These are phyloP conservation scores for Aspergillus ustus DNA, from an alignment of 2,329 filamentous ascomycete genomes.

Conservation along the genomic window DNA sequence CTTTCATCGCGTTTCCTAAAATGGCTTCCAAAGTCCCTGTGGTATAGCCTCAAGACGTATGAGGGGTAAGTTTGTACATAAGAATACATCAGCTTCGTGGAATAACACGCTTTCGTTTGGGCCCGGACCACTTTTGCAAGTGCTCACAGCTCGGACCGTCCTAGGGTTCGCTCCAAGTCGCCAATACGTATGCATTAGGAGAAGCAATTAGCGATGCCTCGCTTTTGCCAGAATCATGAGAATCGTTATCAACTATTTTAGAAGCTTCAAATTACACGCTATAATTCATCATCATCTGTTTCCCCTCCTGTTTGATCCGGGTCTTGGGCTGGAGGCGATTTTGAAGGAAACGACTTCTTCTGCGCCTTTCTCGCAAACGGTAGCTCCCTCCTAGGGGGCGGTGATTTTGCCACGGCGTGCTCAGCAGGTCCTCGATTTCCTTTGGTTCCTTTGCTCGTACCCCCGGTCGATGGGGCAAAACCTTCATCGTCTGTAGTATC, in stretches of 20 bases:
- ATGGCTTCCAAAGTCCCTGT: constrained; percentile 27
- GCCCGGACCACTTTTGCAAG: constrained; percentile 14
- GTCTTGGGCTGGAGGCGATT: constrained; percentile 16
- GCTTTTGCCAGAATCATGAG: background rate
- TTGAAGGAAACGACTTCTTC: constrained; percentile 8
- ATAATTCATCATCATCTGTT: constrained; percentile 50
- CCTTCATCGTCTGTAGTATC: constrained; percentile 36
- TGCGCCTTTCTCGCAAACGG: constrained; percentile 41
- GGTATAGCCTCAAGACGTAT: constrained; percentile 30
- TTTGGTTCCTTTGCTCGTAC: constrained; percentile 6
- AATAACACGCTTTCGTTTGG: constrained; percentile 4
- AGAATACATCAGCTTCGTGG: constrained; percentile 32
- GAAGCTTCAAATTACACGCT: background rate
- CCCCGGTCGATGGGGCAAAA: background rate
- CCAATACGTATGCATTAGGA: background rate
- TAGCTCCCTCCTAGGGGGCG: constrained; percentile 48
- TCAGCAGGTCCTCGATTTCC: background rate
- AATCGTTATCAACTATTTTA: background rate
- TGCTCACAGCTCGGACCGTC: background rate
- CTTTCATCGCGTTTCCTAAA: constrained; percentile 28
- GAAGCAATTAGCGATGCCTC: too few species aligned
- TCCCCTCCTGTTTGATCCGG: constrained; percentile 38
- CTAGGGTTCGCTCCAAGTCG: background rate
- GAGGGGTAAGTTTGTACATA: constrained; percentile 43
- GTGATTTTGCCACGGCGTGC: constrained; percentile 22